Evolutionary conservation across 495 filamentous ascomycete genomes (phyloP).

Genomic region (Penicillium arizonense): DNA sequence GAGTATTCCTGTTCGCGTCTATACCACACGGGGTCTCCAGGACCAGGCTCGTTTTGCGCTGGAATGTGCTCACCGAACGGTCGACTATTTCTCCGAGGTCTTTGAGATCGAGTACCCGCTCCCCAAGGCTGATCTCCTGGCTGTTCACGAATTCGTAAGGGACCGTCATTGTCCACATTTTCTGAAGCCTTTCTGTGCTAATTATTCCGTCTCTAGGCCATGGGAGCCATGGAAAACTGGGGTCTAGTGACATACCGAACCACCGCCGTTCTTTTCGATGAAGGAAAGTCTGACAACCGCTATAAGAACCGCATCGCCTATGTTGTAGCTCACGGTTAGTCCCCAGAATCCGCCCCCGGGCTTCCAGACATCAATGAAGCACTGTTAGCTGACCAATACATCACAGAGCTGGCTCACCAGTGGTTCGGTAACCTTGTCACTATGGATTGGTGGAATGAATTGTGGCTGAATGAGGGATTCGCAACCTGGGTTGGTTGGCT

Average conservation of each 20-base stretch:
- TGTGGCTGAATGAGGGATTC: slow-evolving; percentile 97
- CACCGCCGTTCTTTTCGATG: slow-evolving; percentile 89
- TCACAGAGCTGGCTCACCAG: slow-evolving; percentile 84
- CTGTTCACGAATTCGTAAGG: slow-evolving; percentile 92
- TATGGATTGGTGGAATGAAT: slow-evolving; percentile 84
- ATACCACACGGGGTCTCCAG: slow-evolving; percentile 87
- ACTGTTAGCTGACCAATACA: slow-evolving; percentile 6
- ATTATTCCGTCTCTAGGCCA: slow-evolving; percentile 49
- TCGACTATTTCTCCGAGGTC: slow-evolving; percentile 91
- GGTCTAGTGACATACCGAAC: slow-evolving; percentile 94
- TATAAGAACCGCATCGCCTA: slow-evolving; percentile 93
- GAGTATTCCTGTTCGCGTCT: slow-evolving; percentile 88
- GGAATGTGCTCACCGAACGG: slow-evolving; percentile 80
- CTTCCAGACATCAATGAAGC: not conserved
- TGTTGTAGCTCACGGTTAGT: slow-evolving; percentile 73
- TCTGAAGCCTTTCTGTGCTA: slow-evolving; percentile 13
- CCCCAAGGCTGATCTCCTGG: slow-evolving; percentile 91
- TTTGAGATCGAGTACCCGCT: slow-evolving; percentile 95
- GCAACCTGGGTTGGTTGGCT: slow-evolving; percentile 98
- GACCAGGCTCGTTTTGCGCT: slow-evolving; percentile 85
- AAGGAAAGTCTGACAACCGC: slow-evolving; percentile 79
- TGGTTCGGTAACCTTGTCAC: slow-evolving; percentile 97
- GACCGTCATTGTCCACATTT: not conserved
- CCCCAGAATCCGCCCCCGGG: slow-evolving; percentile 2
- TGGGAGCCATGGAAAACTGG: slow-evolving; percentile 85